These are phyloP conservation scores for Vitis hybrid DNA, from an alignment of 177 flowering plant genomes.

Conservation along the genomic window DNA sequence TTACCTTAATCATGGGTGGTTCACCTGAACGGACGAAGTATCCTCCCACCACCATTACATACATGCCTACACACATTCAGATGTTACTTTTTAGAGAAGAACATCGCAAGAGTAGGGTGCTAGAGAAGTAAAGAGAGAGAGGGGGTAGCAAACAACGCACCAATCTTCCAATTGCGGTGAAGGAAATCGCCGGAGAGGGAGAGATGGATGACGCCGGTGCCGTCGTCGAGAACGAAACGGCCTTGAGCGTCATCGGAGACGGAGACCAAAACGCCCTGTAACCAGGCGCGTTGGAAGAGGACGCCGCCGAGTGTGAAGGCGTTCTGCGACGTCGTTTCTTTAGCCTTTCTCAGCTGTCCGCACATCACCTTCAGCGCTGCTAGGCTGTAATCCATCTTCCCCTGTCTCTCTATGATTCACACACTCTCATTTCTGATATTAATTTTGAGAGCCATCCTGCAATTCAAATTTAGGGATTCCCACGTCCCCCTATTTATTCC, in stretches of 20 bases:
- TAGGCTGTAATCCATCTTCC: slow-evolving; percentile 75
- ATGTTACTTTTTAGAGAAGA: background rate
- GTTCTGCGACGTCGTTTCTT: slow-evolving; percentile 39
- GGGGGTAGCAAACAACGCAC: slow-evolving; percentile 22
- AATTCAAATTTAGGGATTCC: too few species aligned
- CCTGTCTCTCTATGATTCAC: slow-evolving; percentile 3
- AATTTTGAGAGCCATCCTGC: background rate
- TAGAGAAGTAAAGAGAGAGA: background rate
- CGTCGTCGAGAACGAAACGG: slow-evolving; percentile 68
- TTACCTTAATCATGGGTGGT: slow-evolving; percentile 65
- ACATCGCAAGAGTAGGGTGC: background rate
- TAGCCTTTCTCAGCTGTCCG: slow-evolving; percentile 57
- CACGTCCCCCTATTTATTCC: too few species aligned
- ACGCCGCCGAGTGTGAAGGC: slow-evolving; percentile 57
- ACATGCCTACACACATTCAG: slow-evolving; percentile 57
- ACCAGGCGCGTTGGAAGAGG: slow-evolving; percentile 95
- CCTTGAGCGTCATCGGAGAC: slow-evolving; percentile 22
- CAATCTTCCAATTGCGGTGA: slow-evolving; percentile 54
- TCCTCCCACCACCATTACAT: slow-evolving; percentile 89
- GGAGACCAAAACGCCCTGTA: slow-evolving; percentile 84
- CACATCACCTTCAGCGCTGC: slow-evolving; percentile 81
- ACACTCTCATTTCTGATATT: background rate
- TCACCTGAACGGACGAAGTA: slow-evolving; percentile 41
- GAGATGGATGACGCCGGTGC: slow-evolving; percentile 63
- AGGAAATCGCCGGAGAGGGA: slow-evolving; percentile 48